A percentile compares a stretch with the other conserved stretches of the same genome.
Evolutionary conservation across 2,329 filamentous ascomycete species (phyloP).

Genomic region (Colletotrichum godetiae): DNA sequence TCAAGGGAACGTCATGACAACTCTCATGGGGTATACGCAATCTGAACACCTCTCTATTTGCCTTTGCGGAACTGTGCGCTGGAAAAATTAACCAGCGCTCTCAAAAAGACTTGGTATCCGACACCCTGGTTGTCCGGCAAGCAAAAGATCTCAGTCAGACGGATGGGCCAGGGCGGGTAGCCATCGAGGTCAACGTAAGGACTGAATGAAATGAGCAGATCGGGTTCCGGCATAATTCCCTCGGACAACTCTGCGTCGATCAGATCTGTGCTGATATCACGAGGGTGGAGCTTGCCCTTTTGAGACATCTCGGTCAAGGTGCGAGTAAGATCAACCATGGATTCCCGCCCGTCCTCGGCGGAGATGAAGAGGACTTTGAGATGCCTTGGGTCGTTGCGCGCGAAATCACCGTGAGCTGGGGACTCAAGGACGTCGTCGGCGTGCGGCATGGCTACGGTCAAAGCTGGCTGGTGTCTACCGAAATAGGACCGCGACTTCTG

Average conservation of each 20-base stretch:
- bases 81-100: slow-evolving; percentile 85
- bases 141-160: slow-evolving; percentile 93
- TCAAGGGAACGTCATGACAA: slow-evolving; percentile 14
- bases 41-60: slow-evolving; percentile 52
- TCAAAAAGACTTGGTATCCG: slow-evolving; percentile 93
- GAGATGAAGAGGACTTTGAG: slow-evolving; percentile 82
- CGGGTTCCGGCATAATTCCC: slow-evolving; percentile 87
- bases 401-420: slow-evolving; percentile 40
- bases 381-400: slow-evolving; percentile 47
- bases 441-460: slow-evolving; percentile 67
- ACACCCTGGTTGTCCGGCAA: slow-evolving; percentile 83
- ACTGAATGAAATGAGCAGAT: slow-evolving; percentile 88
- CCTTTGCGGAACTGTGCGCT: slow-evolving; percentile 91
- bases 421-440: slow-evolving; percentile 51
- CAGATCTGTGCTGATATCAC: slow-evolving; percentile 86
- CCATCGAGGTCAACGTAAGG: slow-evolving; percentile 86
- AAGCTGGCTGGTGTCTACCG: slow-evolving; percentile 76
- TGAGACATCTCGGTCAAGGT: slow-evolving; percentile 97
- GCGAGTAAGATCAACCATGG: slow-evolving; percentile 93
- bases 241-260: slow-evolving; percentile 89
- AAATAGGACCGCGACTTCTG: slow-evolving; percentile 90
- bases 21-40: slow-evolving; percentile 30
- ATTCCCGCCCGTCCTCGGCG: slow-evolving; percentile 89
- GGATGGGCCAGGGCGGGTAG: slow-evolving; percentile 96
- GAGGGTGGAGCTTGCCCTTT: slow-evolving; percentile 81